phyloP scores from a whole-genome alignment of 768 basidiomycete genomes.

The Mycena albidolilacea region DNA sequence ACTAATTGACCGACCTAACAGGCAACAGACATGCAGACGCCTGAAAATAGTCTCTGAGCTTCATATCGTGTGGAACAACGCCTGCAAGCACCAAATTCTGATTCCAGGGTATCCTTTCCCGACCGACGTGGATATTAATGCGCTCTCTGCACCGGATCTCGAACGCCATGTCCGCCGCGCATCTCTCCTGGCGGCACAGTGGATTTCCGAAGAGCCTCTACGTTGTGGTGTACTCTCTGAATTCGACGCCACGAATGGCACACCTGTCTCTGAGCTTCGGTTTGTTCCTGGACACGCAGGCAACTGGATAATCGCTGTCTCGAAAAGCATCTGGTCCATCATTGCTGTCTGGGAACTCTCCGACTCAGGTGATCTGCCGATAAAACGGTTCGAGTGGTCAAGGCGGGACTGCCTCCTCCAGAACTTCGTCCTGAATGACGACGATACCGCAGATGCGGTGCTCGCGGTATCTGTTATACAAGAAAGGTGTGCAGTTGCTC shows the following conservation, averaged over 20 bases:
- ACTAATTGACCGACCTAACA: neutral
- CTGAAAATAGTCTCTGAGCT: conserved; percentile 60
- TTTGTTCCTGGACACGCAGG: conserved; percentile 65
- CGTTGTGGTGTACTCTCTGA: conserved; percentile 37
- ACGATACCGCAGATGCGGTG: conserved; percentile 58
- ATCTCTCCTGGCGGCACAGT: conserved; percentile 63
- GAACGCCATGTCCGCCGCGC: conserved; percentile 61
- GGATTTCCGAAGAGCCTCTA: conserved; percentile 50
- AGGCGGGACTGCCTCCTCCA: conserved; percentile 67
- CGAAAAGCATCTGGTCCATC: conserved; percentile 74
- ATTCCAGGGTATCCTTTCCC: conserved; percentile 67
- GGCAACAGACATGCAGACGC: conserved; percentile 65
- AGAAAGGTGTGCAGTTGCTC: conserved; percentile 57
- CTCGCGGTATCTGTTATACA: conserved; percentile 67
- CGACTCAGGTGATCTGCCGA: conserved; percentile 37
- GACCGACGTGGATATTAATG: conserved; percentile 46
- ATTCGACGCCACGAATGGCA: conserved; percentile 55
- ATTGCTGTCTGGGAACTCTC: conserved; percentile 68
- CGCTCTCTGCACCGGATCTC: conserved; percentile 59
- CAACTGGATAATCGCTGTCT: conserved; percentile 66
- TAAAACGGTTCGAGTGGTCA: conserved; percentile 66
- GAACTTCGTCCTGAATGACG: conserved; percentile 65
- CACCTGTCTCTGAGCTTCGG: conserved; percentile 65
- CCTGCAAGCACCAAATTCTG: conserved; percentile 61
- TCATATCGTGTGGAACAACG: conserved; percentile 71